Evolutionary conservation across 208 protist genomes (phyloP).

Genomic region (Lotmaria passim): DNA sequence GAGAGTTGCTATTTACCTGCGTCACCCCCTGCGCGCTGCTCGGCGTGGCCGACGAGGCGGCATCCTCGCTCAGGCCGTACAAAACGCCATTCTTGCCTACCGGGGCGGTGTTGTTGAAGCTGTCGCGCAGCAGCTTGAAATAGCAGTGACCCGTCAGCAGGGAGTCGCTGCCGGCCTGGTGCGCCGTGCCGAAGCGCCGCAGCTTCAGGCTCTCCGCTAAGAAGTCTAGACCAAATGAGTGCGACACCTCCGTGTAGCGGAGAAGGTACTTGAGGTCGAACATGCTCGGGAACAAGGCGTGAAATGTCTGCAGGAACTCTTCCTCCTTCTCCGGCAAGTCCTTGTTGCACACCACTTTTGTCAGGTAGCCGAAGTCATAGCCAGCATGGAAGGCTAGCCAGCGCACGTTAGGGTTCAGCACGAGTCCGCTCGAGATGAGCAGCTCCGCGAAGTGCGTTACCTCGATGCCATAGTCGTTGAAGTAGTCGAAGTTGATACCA

Average conservation of each 20-base stretch:
- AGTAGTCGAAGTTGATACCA: slow-evolving; percentile 98
- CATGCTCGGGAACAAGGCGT: slow-evolving; percentile 96
- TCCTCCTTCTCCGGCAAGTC: slow-evolving; percentile 96
- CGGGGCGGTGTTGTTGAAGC: slow-evolving; percentile 82
- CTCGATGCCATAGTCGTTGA: slow-evolving; percentile 95
- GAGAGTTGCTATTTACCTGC: slow-evolving; percentile 35
- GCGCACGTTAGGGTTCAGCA: slow-evolving; percentile 95
- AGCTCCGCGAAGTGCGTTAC: slow-evolving; percentile 97
- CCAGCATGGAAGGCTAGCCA: slow-evolving; percentile 99
- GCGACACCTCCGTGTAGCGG: slow-evolving; percentile 88
- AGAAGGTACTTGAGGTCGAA: slow-evolving; percentile 99
- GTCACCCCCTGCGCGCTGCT: slow-evolving; percentile 58
- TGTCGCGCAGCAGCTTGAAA: slow-evolving; percentile 96
- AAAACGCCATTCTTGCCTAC: slow-evolving; percentile 92
- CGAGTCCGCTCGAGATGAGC: slow-evolving; percentile 96
- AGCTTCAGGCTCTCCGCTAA: slow-evolving; percentile 96
- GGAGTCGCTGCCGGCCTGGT: slow-evolving; percentile 97
- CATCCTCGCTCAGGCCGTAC: slow-evolving; percentile 95
- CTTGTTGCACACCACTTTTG: slow-evolving; percentile 96
- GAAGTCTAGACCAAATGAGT: slow-evolving; percentile 96
- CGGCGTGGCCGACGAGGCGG: slow-evolving; percentile 74
- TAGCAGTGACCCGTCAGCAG: slow-evolving; percentile 98
- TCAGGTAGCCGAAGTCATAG: slow-evolving; percentile 99
- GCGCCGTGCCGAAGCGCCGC: slow-evolving; percentile 92
- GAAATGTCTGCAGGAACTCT: slow-evolving; percentile 97